A percentile compares a stretch with the other conserved stretches of the same genome.
Conservation (phyloP, 1,284 basidiomycete species). For the Ustilago hordei region DNA sequence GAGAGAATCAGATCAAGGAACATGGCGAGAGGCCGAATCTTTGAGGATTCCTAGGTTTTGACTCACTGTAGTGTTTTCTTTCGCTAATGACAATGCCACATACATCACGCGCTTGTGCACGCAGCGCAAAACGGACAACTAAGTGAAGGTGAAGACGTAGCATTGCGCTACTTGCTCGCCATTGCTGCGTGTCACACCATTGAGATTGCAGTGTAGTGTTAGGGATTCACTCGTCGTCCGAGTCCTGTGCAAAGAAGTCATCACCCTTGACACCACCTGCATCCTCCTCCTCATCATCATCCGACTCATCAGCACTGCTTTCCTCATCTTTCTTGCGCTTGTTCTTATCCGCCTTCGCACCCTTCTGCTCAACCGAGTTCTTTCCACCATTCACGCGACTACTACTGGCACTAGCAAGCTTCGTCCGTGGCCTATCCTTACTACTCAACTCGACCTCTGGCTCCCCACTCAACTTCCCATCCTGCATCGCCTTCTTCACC, state of each 20-base stretch:
- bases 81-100: neutral
- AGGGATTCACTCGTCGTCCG: conserved; percentile 26
- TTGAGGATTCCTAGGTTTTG: neutral
- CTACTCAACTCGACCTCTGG: conserved; percentile 54
- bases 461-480: conserved; percentile 40
- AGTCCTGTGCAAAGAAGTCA: conserved; percentile 55
- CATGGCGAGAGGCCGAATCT: conserved; percentile 19
- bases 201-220: neutral
- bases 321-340: conserved; percentile 32
- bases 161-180: neutral
- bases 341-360: conserved; percentile 28
- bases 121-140: no score
- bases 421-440: conserved; percentile 22
- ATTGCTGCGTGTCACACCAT: neutral
- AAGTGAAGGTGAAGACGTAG: neutral
- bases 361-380: conserved; percentile 21
- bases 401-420: conserved; percentile 12
- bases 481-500: conserved; percentile 41
- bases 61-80: neutral
- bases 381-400: conserved; percentile 10
- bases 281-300: conserved; percentile 8
- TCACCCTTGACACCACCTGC: conserved; percentile 39
- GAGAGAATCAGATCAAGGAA: conserved; percentile 39
- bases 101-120: neutral
- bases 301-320: conserved; percentile 11